Base-by-base conservation (phyloP, 169 alveolate genomes). In the Cryptosporidium tyzzeri region DNA sequence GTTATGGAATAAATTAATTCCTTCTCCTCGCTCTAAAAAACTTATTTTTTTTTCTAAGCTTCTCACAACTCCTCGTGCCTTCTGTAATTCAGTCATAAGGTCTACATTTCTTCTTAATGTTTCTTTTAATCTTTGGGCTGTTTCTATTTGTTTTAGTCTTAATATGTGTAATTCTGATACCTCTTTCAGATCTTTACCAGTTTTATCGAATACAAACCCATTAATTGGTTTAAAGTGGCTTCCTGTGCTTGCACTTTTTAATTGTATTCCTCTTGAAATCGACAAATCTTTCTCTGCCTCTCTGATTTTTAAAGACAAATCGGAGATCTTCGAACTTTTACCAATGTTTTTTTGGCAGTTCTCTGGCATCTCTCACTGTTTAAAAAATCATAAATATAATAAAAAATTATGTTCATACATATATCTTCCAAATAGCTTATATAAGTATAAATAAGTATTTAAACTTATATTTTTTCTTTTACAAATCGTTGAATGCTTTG, bases 51-150 rank as follows among this genome's bases (percentile, higher is more conserved):
- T 80, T 50, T 80, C 89, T 48, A 80, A 80, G 14, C 48, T 44
- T 65, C 89, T 35, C 9, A 80, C 75, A 35, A 80, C 45, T 59
- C 74, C 68, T n/a, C 89, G 73, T 59, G 89, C 73, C 31, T 80
- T 80, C 26, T 80, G 89, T 26, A 80, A 45, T 44, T 80, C 89
- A 16, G 89, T 80, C 89, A 80, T 80, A 37, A 80, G 45, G 21
- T 80, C 89, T 7, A 80, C 89, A 45, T 80, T 80, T 65, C 89
- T 80, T 6, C 89, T 59, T 44, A 80, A 62, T 45, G 89, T 80
- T 45, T 80, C 89, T 67, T 80, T 80, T 65, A 80, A 39, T 23
- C 89, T 80, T 1, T 80, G 89, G 10, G 89, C 89, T 26, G 89
- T 80, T 62, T 80, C 89, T 29, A 80, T 80, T n/a, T 80, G 89